Base-by-base conservation (phyloP, 257 asterid species). In the Fraxinus excelsior region DNA sequence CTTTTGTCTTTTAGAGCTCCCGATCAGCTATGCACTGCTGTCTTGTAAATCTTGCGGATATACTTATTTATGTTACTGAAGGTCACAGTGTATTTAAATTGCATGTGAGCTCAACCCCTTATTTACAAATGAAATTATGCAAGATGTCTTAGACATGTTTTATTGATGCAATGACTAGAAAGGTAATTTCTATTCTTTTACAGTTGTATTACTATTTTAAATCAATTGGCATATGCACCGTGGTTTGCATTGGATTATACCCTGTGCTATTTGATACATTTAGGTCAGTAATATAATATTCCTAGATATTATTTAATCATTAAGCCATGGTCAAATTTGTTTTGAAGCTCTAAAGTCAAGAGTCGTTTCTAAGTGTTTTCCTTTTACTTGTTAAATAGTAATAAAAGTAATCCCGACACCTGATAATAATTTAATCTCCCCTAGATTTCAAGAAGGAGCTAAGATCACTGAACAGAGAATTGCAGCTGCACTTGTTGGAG, bases 371-470 rank as follows among this genome's bases (percentile, higher is more conserved):
- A 25, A 21, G 5, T 51, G 31, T 34, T 37, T 71, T 74, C 56
- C 38, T n/a, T 66, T 10, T 32, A 66, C 76, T 19, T 68, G 49
- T 62, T 72, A 66, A 53, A 56, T 37, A 60, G 75, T 74, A 58
- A 32, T 37, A 71, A 19, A 80, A 28, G 51, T 35, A 53, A 34
- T 74, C 75, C 71, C 34, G 23, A 34, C 35, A 38, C 77, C 72
- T 88, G 35, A 86, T 72, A 28, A 32, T 46, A 53, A 49, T 67
- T 29, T 35, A 16, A 25, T 85, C 32, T 73, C 75, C 79, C 62
- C 46, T 76, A 92, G 99, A 96, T 86, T 90, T 89, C 88, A 91
- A 81, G 96, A 93, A 93, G 83, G 98, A 96, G 84, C 89, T 96
- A 78, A 88, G 90, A 66, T 88, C 99, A 40, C 97, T 93, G 32